Conservation (phyloP, 331 rosid species). For the Pyracantha coccinea region DNA sequence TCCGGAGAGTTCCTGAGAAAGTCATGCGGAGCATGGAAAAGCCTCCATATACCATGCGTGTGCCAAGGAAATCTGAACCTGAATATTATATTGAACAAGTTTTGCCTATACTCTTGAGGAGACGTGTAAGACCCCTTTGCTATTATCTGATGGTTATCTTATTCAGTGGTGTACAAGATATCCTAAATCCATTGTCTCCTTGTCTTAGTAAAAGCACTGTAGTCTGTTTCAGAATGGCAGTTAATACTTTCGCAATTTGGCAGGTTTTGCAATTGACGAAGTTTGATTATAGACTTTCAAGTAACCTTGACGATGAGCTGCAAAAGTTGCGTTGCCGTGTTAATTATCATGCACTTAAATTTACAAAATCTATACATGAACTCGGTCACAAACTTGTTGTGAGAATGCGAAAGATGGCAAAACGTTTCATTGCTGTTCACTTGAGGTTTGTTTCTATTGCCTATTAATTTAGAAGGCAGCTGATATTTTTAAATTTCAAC, state of each 20-base stretch:
- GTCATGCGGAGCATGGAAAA: conserved; percentile 90
- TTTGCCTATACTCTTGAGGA: conserved; percentile 80
- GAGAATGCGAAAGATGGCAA: conserved; percentile 76
- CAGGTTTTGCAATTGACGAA: conserved; percentile 97
- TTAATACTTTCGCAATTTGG: conserved; percentile 19
- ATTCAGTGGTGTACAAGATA: not conserved
- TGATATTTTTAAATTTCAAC: not conserved
- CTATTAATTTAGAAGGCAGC: not conserved
- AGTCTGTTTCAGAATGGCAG: not conserved
- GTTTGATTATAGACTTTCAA: conserved; percentile 96
- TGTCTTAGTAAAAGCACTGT: not conserved
- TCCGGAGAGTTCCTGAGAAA: conserved; percentile 85
- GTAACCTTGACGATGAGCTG: conserved; percentile 75
- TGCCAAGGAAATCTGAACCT: conserved; percentile 95
- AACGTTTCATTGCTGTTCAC: conserved; percentile 79
- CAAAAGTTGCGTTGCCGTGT: conserved; percentile 95
- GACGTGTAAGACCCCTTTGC: conserved; percentile 47
- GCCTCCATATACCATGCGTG: conserved; percentile 98
- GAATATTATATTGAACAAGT: conserved; percentile 96
- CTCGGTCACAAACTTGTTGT: conserved; percentile 69
- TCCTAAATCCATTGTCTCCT: not conserved
- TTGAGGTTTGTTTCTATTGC: conserved; percentile 54
- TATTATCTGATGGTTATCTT: not conserved
- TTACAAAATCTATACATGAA: conserved; percentile 74
- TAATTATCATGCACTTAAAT: conserved; percentile 83